Percentiles rank a stretch among this genome's conserved stretches.
Conservation (phyloP, 352 stramenopile species). For the Pythium inflatum region DNA sequence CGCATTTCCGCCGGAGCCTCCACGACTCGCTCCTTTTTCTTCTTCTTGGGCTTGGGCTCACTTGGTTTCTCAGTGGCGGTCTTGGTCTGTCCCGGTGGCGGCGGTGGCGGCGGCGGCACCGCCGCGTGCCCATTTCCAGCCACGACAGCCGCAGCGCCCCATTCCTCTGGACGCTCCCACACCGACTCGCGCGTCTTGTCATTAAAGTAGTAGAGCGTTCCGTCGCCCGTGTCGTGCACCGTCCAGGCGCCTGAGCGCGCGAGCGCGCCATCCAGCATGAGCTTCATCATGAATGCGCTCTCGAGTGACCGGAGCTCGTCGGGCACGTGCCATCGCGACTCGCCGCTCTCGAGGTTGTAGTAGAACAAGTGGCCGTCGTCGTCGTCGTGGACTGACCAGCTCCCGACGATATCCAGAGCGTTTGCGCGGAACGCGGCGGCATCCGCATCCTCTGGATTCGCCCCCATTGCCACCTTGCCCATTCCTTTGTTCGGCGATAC, state of each 20-base stretch:
- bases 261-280: conserved; percentile 77
- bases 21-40: conserved; percentile 19
- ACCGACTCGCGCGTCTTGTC: conserved; percentile 63
- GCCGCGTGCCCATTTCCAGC: conserved; percentile 11
- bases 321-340: conserved; percentile 65
- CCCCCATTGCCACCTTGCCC: too few species aligned
- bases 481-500: neutral
- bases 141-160: conserved; percentile 39
- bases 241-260: conserved; percentile 71
- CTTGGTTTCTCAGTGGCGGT: conserved; percentile 7
- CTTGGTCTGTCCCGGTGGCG: conserved; percentile 15
- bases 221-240: conserved; percentile 70
- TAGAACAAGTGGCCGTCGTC: conserved; percentile 79
- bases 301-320: conserved; percentile 54
- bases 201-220: conserved; percentile 85
- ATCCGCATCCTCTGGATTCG: neutral
- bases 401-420: conserved; percentile 56
- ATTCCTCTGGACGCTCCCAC: conserved; percentile 74
- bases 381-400: conserved; percentile 80
- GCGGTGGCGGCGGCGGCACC: conserved; percentile 32
- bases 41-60: conserved; percentile 28
- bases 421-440: conserved; percentile 51
- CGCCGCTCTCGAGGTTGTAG: conserved; percentile 52
- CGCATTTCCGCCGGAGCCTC: conserved; percentile 18
- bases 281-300: conserved; percentile 82